phyloP scores from a whole-genome alignment of 306 rosid genomes.

The Begonia masoniana region DNA sequence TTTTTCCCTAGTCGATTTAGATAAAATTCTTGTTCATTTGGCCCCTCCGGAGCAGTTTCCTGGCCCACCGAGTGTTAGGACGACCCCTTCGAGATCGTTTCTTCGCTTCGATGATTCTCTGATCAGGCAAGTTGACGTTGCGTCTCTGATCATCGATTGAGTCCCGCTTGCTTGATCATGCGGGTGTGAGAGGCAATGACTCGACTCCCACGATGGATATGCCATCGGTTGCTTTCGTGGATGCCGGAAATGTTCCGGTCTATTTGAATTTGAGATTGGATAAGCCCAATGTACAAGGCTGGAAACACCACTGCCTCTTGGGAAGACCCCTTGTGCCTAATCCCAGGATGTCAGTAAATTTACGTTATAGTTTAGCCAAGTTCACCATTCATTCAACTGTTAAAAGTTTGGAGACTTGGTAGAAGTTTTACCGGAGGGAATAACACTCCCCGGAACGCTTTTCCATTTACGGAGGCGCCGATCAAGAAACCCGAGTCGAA shows the following conservation, averaged over 20 bases:
- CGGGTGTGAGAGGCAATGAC: conserved; percentile 24
- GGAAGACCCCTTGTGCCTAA: conserved; percentile 40
- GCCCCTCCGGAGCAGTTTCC: conserved; percentile 24
- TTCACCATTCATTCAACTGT: not conserved
- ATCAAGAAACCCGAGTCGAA: conserved; percentile 79
- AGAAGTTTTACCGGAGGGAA: conserved; percentile 67
- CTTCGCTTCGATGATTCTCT: conserved; percentile 38
- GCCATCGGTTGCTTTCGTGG: conserved; percentile 23
- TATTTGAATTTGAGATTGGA: conserved; percentile 23
- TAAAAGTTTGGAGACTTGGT: not conserved
- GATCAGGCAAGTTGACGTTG: conserved; percentile 15
- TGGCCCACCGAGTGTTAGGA: conserved; percentile 81
- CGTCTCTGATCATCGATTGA: conserved; percentile 22
- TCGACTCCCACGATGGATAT: conserved; percentile 12
- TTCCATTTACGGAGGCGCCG: conserved; percentile 75
- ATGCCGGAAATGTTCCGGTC: conserved; percentile 14
- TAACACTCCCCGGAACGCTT: conserved; percentile 61
- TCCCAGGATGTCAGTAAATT: not conserved
- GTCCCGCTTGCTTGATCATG: conserved; percentile 27
- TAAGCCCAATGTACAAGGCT: conserved; percentile 21
- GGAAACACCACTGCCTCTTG: conserved; percentile 22
- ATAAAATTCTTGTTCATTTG: too few species aligned
- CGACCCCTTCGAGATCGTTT: conserved; percentile 71
- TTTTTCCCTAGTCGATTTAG: too few species aligned
- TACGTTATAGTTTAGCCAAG: conserved; percentile 1